Base-by-base conservation (phyloP, 768 basidiomycete genomes). In the Kwoniella heveanensis region DNA sequence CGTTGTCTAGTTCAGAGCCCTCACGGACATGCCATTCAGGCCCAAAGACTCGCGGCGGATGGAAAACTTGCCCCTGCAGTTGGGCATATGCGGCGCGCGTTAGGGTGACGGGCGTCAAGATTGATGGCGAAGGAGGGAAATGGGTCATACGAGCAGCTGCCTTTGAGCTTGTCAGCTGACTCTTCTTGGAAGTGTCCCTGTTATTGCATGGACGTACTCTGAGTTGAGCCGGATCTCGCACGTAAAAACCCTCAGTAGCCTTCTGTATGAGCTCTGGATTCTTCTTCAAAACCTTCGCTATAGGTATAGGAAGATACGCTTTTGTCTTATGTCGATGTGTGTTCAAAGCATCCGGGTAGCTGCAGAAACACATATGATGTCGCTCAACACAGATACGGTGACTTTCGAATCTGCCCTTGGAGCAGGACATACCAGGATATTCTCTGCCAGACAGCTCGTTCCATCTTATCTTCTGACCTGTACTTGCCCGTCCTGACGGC, bases 41-140 rank as follows among this genome's bases (percentile, higher is more conserved):
- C 4, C 91, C 91, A 73, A 97, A 99, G 26, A 90, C 83, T 74
- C 90, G 92, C 1, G 94, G 92, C 4, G 95, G 89, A 74, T 88
- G 89, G 77, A 98, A 97, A 59, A 87, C 90, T 80, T 98, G 96
- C 6, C 92, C 90, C 36, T 88, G 79, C 26, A 98, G 82, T 74
- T 98, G 96, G 7, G 96, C 96, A 78, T 96, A 99, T 1, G 92
- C 90, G 0, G 91, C 89, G 55, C 93, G 85, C 1, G 95, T 96
- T 85, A 95, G 85, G 61, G 81, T 86, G 13, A 95, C 85, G 0
- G 85, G 83, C 1, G 84, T 83, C 17, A 90, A 83, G 6, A 87
- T 81, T 5, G 83, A 52, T 0, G 88, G 83, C 24, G 84, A 81
- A 15, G 95, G 93, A 4, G 91, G 86, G 77, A 98, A 98, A 56